phyloP scores from a whole-genome alignment of 2,329 filamentous ascomycete genomes.

The Pestalotiopsis fici region DNA sequence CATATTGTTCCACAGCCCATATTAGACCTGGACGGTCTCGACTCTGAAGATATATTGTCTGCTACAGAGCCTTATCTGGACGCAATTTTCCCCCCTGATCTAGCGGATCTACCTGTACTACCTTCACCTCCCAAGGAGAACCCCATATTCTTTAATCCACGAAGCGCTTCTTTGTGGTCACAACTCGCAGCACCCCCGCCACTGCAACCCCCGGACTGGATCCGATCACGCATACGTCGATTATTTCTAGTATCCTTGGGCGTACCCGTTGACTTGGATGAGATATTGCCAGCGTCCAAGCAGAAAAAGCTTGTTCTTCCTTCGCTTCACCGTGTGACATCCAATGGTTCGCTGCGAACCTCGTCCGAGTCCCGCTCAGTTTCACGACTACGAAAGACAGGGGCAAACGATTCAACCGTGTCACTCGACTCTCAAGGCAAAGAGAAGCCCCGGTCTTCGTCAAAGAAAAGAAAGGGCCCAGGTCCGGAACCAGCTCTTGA shows the following conservation, averaged over 20 bases:
- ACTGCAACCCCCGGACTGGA: constrained; percentile 95
- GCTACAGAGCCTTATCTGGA: constrained; percentile 68
- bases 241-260: constrained; percentile 95
- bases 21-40: constrained; percentile 66
- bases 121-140: constrained; percentile 55
- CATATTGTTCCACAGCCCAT: constrained; percentile 51
- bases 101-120: constrained; percentile 50
- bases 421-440: constrained; percentile 62
- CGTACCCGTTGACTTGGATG: constrained; percentile 93
- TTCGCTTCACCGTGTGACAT: constrained; percentile 55
- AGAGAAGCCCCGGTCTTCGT: constrained; percentile 35
- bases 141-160: constrained; percentile 78
- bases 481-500: constrained; percentile 76
- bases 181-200: constrained; percentile 94
- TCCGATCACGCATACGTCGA: constrained; percentile 89
- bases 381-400: constrained; percentile 46
- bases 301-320: constrained; percentile 97
- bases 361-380: constrained; percentile 55
- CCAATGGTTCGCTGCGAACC: constrained; percentile 51
- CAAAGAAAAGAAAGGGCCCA: constrained; percentile 55
- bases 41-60: constrained; percentile 59
- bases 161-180: constrained; percentile 90
- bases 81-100: constrained; percentile 62
- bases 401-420: constrained; percentile 56
- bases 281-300: constrained; percentile 94